Evolutionary conservation across 1,284 basidiomycete genomes (phyloP).

Genomic region (Singerocomus rubriflavus): DNA sequence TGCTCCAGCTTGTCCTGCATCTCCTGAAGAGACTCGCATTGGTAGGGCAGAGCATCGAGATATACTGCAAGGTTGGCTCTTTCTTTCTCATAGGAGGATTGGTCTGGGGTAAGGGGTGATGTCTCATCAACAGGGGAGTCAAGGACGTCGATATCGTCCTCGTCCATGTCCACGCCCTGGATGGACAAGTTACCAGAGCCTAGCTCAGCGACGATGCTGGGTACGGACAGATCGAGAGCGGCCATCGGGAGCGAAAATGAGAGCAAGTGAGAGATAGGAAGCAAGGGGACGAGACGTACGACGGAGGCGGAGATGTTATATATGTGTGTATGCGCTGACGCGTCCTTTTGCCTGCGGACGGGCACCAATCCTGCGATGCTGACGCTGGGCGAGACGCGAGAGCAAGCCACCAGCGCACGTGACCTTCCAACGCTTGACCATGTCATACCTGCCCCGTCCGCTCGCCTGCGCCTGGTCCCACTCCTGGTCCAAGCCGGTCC

Average conservation of each 20-base stretch:
- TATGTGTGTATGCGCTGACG: slow-evolving; percentile 26
- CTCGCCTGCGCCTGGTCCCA: slow-evolving; percentile 3
- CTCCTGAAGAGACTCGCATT: slow-evolving; percentile 70
- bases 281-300: slow-evolving; percentile 29
- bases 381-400: slow-evolving; percentile 1
- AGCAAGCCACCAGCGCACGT: slow-evolving; percentile 15
- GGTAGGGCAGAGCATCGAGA: slow-evolving; percentile 71
- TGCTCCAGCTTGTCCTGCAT: slow-evolving; percentile 75
- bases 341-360: slow-evolving; percentile 20
- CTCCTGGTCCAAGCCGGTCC: slow-evolving; percentile 20
- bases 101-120: slow-evolving; percentile 21
- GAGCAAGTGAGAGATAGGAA: slow-evolving; percentile 13
- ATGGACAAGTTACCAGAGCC: slow-evolving; percentile 26
- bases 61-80: slow-evolving; percentile 58
- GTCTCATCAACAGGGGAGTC: slow-evolving; percentile 32
- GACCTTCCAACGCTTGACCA: slow-evolving; percentile 8
- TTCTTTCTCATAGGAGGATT: slow-evolving; percentile 50
- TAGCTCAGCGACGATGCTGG: slow-evolving; percentile 31
- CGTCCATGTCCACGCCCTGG: slow-evolving; percentile 33
- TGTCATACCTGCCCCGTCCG: slow-evolving; percentile 15
- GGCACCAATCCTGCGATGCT: background rate
- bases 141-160: slow-evolving; percentile 32
- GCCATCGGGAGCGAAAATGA: slow-evolving; percentile 27
- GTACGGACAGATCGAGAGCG: slow-evolving; percentile 20
- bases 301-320: slow-evolving; percentile 6